Conservation (phyloP, 129 eudicot species). For the Flaveria linearis region DNA sequence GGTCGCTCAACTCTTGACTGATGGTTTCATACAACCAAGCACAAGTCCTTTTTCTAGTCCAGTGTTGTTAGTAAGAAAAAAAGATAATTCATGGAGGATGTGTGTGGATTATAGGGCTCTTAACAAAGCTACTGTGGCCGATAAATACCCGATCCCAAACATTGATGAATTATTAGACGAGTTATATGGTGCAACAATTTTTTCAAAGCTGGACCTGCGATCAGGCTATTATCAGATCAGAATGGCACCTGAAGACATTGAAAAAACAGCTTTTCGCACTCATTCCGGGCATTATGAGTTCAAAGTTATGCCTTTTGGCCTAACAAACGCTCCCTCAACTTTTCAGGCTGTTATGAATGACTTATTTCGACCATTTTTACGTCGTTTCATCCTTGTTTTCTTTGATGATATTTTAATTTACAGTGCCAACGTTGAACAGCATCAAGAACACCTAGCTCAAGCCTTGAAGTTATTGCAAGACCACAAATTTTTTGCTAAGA, state of each 20-base stretch:
- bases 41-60: slow-evolving; percentile 9
- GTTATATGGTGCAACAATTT: neutral
- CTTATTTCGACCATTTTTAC: neutral
- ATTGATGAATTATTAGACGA: neutral
- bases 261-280: neutral
- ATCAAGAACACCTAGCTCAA: too few relatives aligned
- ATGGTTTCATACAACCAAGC: slow-evolving; percentile 4
- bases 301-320: neutral
- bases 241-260: neutral
- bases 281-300: neutral
- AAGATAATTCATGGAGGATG: neutral
- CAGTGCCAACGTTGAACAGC: too few relatives aligned
- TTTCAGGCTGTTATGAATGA: slow-evolving; percentile 6
- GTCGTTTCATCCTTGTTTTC: neutral
- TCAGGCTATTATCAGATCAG: neutral
- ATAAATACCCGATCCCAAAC: neutral
- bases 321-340: neutral
- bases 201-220: neutral
- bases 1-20: neutral
- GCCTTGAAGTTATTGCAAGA: too few relatives aligned
- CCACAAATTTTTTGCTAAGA: too few relatives aligned
- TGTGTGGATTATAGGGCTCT: slow-evolving; percentile 7
- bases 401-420: neutral
- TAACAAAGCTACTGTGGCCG: neutral
- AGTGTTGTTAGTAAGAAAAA: neutral